Evolutionary conservation across 768 basidiomycete species (phyloP).

Genomic region (Leccinum obscurum): DNA sequence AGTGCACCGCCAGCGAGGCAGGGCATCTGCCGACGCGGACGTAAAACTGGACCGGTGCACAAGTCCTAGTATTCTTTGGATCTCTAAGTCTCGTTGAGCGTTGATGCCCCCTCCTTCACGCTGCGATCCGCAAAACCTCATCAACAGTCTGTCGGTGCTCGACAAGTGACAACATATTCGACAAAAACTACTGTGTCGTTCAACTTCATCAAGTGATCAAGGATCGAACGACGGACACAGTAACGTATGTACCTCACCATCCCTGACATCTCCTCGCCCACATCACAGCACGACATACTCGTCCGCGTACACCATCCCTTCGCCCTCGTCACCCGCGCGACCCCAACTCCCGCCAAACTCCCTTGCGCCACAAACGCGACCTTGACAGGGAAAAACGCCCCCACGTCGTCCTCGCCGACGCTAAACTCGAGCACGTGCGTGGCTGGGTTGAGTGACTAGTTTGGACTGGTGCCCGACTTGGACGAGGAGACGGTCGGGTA

Average conservation of each 20-base stretch:
- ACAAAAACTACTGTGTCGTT: too few relatives aligned
- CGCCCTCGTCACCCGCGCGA: conserved; percentile 58
- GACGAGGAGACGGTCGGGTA: conserved; percentile 67
- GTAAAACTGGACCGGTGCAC: too few relatives aligned
- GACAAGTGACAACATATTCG: too few relatives aligned
- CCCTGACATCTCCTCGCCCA: not conserved
- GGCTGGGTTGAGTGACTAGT: conserved; percentile 80
- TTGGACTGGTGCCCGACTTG: conserved; percentile 51
- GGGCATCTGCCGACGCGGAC: too few relatives aligned
- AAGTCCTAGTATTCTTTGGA: too few relatives aligned
- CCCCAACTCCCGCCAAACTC: conserved; percentile 74
- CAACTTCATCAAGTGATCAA: too few relatives aligned
- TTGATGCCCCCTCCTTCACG: too few relatives aligned
- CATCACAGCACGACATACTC: conserved; percentile 54
- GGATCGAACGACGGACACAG: too few relatives aligned
- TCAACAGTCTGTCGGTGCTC: too few relatives aligned
- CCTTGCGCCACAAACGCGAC: conserved; percentile 42
- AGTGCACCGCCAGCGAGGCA: not conserved
- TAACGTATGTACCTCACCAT: too few relatives aligned
- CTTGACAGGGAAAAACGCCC: conserved; percentile 87
- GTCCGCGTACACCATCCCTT: conserved; percentile 50
- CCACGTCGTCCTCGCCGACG: conserved; percentile 78
- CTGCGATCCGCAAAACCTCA: too few relatives aligned
- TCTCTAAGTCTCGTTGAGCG: too few relatives aligned
- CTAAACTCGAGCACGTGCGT: conserved; percentile 84